Evolutionary conservation across 1,139 yeast genomes (phyloP).

Genomic region (Suhomyces yuchorum): DNA sequence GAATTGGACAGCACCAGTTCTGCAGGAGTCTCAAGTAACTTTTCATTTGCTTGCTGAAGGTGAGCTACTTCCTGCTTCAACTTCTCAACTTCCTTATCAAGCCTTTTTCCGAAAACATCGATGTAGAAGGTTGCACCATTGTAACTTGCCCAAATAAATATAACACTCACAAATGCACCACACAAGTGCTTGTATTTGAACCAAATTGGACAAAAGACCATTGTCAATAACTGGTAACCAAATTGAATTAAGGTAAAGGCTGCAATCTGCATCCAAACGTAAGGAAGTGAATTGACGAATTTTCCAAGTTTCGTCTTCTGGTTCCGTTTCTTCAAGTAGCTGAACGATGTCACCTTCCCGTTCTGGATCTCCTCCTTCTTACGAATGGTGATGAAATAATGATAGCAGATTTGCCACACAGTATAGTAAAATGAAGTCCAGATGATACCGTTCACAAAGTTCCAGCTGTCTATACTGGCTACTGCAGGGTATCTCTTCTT

Average conservation of each 20-base stretch:
- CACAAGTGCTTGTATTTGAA: constrained; percentile 70
- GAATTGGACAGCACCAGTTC: constrained; percentile 8
- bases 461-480: constrained; percentile 65
- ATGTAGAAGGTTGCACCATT: constrained; percentile 95
- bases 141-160: constrained; percentile 78
- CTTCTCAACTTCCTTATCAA: constrained; percentile 77
- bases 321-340: constrained; percentile 74
- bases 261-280: constrained; percentile 75
- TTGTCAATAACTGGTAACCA: constrained; percentile 82
- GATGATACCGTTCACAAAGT: constrained; percentile 67
- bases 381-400: constrained; percentile 85
- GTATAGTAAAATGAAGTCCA: constrained; percentile 85
- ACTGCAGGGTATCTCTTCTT: constrained; percentile 78
- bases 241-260: constrained; percentile 89
- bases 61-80: constrained; percentile 68
- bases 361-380: constrained; percentile 78
- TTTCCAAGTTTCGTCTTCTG: constrained; percentile 67
- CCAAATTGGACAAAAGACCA: constrained; percentile 89
- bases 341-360: constrained; percentile 88
- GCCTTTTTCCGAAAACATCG: constrained; percentile 85
- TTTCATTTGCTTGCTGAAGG: constrained; percentile 34
- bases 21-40: constrained; percentile 14
- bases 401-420: constrained; percentile 90
- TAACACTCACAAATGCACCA: constrained; percentile 64
- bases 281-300: constrained; percentile 80